Evolutionary conservation across 352 stramenopile genomes (phyloP), one percentile per base, ranked within the genome.

Genomic region (Phytopythium sindhum): DNA sequence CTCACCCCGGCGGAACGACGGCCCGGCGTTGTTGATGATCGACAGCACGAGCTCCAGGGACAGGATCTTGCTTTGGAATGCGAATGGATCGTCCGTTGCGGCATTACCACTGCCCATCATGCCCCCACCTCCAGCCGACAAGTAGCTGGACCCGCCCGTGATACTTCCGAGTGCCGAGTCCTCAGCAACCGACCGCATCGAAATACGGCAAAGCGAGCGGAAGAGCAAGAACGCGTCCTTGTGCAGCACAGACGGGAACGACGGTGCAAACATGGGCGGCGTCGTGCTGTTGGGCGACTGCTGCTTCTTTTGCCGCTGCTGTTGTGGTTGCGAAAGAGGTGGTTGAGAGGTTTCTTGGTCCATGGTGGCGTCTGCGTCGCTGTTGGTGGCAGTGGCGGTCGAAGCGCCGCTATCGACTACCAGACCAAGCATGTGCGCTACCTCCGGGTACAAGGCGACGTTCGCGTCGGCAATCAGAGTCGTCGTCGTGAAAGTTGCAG

Each of bases 151-250:
- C 0, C 61, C 51, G 48, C 66, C 69, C 5, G 69, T 65, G 14
- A 41, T 44, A 54, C 64, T 51, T 26, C 66, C 63, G 61, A 75
- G 47, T 8, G 69, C 63, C 8, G 76, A 82, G 90, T 97, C 88
- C 97, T 99, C 74, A 69, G 96, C 80, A 51, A 98, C 63, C 85
- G 90, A 91, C 84, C 98, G 72, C 82, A 93, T 93, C 5, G 86
- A 93, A 42, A 95, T 93, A 24, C 86, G 82, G 72, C 98, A 99
- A 11, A 99, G 82, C 10, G 97, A 98, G 4, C 98, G 90, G 67
- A 99, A 99, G 17, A 99, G 75, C 61, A 99, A 77, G 64, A 99
- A 99, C 12, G 93, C 91, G 75, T 99, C 98, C 61, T 98, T 98
- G 79, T 99, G 97, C 50, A 98, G 95, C 64, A 98, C 84, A 0